Evolutionary conservation across 1,139 yeast genomes (phyloP).

Genomic region (Suzukiozyma palmioleophila): DNA sequence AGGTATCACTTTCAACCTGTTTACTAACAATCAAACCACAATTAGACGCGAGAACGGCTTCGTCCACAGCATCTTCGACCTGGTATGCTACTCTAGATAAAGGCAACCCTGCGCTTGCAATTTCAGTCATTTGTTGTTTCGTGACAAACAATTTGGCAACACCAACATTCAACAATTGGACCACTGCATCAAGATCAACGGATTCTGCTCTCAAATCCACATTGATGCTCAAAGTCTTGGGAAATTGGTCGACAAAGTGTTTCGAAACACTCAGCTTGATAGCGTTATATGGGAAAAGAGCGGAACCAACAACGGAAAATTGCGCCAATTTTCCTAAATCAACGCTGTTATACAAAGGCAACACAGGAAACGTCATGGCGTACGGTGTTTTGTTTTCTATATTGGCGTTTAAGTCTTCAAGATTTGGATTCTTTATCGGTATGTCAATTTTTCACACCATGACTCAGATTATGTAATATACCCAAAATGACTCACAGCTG

Average conservation of each 20-base stretch:
- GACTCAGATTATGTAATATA: too few relatives aligned
- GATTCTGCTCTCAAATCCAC: conserved; percentile 27
- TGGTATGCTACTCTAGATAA: conserved; percentile 50
- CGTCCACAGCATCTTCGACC: conserved; percentile 14
- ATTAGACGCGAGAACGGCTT: conserved; percentile 13
- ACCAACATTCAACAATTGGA: conserved; percentile 66
- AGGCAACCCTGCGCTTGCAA: conserved; percentile 54
- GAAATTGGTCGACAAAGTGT: conserved; percentile 34
- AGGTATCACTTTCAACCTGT: conserved; percentile 11
- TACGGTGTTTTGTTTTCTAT: not conserved
- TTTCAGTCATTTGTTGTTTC: conserved; percentile 25
- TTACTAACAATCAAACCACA: conserved; percentile 22
- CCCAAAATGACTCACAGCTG: too few relatives aligned
- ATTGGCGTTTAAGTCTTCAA: too few relatives aligned
- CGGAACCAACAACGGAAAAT: conserved; percentile 36
- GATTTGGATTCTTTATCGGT: too few relatives aligned
- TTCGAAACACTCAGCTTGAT: conserved; percentile 20
- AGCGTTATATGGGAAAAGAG: conserved; percentile 29
- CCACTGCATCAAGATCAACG: conserved; percentile 36
- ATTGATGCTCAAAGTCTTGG: conserved; percentile 25
- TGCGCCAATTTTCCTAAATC: conserved; percentile 18
- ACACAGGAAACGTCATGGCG: conserved; percentile 42
- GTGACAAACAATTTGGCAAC: conserved; percentile 48
- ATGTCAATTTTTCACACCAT: too few relatives aligned
- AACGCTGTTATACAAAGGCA: conserved; percentile 32